phyloP scores from a whole-genome alignment of 1,284 basidiomycete genomes.

The Hemileia vastatrix region DNA sequence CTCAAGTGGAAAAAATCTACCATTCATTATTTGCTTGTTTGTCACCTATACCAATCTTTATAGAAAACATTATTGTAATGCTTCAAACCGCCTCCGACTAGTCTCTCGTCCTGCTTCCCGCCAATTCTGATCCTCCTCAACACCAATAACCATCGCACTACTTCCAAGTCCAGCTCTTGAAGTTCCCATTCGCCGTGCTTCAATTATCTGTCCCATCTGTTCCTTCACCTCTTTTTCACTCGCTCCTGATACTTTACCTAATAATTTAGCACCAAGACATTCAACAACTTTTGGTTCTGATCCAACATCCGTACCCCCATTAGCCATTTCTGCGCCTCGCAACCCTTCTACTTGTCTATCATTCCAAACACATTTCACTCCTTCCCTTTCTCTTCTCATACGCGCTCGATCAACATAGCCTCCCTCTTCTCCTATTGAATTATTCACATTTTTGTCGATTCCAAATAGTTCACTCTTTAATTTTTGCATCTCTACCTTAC shows the following conservation, averaged over 20 bases:
- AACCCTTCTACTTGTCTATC: no score
- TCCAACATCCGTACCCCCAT: no score
- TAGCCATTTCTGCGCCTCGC: no score
- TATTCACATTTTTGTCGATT: no score
- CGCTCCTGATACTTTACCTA: constrained; percentile 6
- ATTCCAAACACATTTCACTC: no score
- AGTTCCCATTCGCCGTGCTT: constrained; percentile 1
- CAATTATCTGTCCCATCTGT: constrained; percentile 10
- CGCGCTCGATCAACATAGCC: constrained; percentile 13
- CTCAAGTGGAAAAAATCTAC: no score
- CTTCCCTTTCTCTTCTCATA: no score
- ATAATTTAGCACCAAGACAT: constrained; percentile 4
- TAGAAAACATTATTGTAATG: no score
- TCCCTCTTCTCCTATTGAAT: no score
- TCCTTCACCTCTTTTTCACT: not conserved
- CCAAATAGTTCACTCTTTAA: constrained; percentile 15
- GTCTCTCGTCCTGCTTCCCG: constrained; percentile 4
- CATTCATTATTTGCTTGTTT: no score
- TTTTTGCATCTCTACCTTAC: constrained; percentile 15
- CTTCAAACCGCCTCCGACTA: constrained; percentile 14
- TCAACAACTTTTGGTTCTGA: not conserved
- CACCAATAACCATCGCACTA: constrained; percentile 3
- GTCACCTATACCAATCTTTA: no score
- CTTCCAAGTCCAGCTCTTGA: constrained; percentile 10
- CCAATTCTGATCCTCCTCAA: constrained; percentile 12